Evolutionary conservation across 2,329 filamentous ascomycete species (phyloP).

Genomic region (Paraphaeosphaeria sporulosa): DNA sequence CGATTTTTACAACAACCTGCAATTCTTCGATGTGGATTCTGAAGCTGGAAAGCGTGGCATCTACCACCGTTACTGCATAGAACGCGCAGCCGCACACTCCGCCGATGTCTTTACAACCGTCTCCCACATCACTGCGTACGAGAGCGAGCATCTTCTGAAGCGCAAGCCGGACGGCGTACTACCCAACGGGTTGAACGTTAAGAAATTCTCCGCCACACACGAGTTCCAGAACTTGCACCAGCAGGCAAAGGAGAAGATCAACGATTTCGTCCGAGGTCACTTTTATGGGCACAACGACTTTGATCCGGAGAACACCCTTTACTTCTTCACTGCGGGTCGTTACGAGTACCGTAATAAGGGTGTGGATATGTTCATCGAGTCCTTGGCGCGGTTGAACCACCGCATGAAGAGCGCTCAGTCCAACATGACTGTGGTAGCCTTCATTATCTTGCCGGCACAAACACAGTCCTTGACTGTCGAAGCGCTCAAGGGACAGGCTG

Average conservation of each 20-base stretch:
- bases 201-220: slow-evolving; percentile 97
- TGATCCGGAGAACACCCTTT: slow-evolving; percentile 93
- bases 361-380: slow-evolving; percentile 99
- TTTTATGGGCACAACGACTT: slow-evolving; percentile 99
- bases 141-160: slow-evolving; percentile 96
- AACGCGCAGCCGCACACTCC: slow-evolving; percentile 88
- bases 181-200: slow-evolving; percentile 96
- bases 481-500: slow-evolving; percentile 93
- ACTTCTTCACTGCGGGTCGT: slow-evolving; percentile 95
- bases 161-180: slow-evolving; percentile 96
- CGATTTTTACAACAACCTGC: slow-evolving; percentile 99
- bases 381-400: slow-evolving; percentile 92
- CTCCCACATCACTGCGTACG: slow-evolving; percentile 97
- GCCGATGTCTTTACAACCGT: slow-evolving; percentile 98
- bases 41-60: slow-evolving; percentile 98
- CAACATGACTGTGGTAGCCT: slow-evolving; percentile 93
- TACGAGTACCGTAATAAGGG: slow-evolving; percentile 99
- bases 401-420: slow-evolving; percentile 83
- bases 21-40: slow-evolving; percentile 94
- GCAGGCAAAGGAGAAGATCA: slow-evolving; percentile 95
- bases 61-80: slow-evolving; percentile 98
- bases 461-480: slow-evolving; percentile 95
- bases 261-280: slow-evolving; percentile 96
- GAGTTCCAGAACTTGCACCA: slow-evolving; percentile 99
- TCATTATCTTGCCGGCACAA: slow-evolving; percentile 98